phyloP scores from a whole-genome alignment of 2,329 filamentous ascomycete genomes.

The Drechslerella stenobrocha region DNA sequence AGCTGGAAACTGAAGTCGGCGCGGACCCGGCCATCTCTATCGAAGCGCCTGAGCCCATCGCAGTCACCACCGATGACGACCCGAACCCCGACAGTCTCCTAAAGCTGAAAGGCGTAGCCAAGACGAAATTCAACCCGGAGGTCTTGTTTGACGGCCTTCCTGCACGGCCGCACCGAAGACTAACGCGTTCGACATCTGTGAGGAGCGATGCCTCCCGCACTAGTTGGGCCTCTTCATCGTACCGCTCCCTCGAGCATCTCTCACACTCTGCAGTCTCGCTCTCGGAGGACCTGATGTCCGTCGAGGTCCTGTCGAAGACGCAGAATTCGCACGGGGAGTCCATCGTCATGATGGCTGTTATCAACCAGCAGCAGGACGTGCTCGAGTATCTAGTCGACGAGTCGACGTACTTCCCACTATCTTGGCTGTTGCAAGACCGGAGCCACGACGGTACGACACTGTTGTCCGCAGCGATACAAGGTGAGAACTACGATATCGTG shows the following conservation, averaged over 20 bases:
- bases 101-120: constrained; percentile 47
- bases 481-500: constrained; percentile 74
- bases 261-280: constrained; percentile 38
- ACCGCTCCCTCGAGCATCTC: constrained; percentile 43
- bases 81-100: constrained; percentile 10
- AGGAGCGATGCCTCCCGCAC: constrained; percentile 41
- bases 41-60: constrained; percentile 25
- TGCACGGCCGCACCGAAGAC: constrained; percentile 25
- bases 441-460: constrained; percentile 90
- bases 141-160: constrained; percentile 39
- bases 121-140: constrained; percentile 46
- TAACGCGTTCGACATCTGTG: constrained; percentile 39
- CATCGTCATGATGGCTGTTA: constrained; percentile 81
- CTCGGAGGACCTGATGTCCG: constrained; percentile 47
- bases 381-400: constrained; percentile 78
- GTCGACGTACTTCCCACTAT: constrained; percentile 71
- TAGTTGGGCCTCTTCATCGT: constrained; percentile 45
- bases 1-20: constrained; percentile 38
- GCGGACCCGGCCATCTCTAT: constrained; percentile 11
- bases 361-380: constrained; percentile 70
- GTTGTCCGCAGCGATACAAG: constrained; percentile 84
- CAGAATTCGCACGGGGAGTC: constrained; percentile 75
- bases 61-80: constrained; percentile 20
- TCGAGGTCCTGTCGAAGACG: constrained; percentile 59
- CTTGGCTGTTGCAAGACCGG: constrained; percentile 75